A percentile compares a stretch with the other conserved stretches of the same genome.
These are phyloP conservation scores for Boletus speciosus DNA, from an alignment of 768 basidiomycete genomes.

Conservation along the genomic window DNA sequence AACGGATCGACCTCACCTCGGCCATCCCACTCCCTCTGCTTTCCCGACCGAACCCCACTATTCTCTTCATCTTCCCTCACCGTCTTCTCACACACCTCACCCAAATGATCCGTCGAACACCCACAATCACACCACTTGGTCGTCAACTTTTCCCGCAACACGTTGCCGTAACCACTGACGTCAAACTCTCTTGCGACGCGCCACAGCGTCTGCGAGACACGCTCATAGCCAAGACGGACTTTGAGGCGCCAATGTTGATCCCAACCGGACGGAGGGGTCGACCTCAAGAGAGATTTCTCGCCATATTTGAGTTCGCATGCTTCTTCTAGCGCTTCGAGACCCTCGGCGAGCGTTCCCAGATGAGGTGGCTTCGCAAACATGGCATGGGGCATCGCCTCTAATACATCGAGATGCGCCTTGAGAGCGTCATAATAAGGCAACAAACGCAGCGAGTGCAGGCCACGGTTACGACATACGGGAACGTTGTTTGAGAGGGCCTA, in stretches of 20 bases:
- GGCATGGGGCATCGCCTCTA: conserved; percentile 56
- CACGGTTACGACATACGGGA: conserved; percentile 58
- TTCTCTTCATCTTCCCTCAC: conserved; percentile 69
- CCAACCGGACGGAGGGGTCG: conserved; percentile 41
- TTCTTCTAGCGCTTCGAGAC: conserved; percentile 61
- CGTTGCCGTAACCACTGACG: conserved; percentile 65
- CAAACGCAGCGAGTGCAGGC: conserved; percentile 63
- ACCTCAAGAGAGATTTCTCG: conserved; percentile 33
- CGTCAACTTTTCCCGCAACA: conserved; percentile 68
- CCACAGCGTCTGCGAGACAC: conserved; percentile 63
- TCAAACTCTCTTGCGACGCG: conserved; percentile 68
- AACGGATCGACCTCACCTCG: conserved; percentile 40
- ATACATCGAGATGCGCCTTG: conserved; percentile 56
- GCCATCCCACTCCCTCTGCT: conserved; percentile 76
- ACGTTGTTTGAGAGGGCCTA: conserved; percentile 73
- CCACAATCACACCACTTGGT: conserved; percentile 81
- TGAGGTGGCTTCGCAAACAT: conserved; percentile 65
- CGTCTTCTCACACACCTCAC: conserved; percentile 72
- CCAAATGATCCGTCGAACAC: conserved; percentile 73
- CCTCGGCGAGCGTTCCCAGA: conserved; percentile 54
- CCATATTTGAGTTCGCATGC: conserved; percentile 57
- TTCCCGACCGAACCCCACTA: conserved; percentile 54
- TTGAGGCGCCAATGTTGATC: conserved; percentile 57
- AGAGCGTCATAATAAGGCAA: conserved; percentile 59
- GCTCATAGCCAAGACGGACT: conserved; percentile 62